Evolutionary conservation across 176 grass and related monocot genomes (phyloP).

Genomic region (Zoysia pacifica): DNA sequence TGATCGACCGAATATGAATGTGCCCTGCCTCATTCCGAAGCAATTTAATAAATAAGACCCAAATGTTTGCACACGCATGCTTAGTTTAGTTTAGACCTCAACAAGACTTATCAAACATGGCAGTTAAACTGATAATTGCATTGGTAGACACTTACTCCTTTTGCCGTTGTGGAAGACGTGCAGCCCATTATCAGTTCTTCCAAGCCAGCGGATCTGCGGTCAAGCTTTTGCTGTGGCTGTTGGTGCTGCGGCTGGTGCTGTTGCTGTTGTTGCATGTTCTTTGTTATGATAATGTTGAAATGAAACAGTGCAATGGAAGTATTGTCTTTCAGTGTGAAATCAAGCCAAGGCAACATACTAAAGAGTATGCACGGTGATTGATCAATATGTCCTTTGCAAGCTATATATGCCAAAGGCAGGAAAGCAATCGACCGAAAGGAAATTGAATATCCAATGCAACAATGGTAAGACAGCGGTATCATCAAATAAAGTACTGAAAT

Average conservation of each 20-base stretch:
- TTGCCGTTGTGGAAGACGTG: constrained; percentile 72
- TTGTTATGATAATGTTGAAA: constrained; percentile 51
- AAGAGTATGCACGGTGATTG: not conserved
- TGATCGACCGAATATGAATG: constrained; percentile 14
- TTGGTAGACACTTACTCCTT: constrained; percentile 76
- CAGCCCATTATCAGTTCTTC: constrained; percentile 97
- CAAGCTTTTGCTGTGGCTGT: constrained; percentile 74
- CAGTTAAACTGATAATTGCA: constrained; percentile 17
- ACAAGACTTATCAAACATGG: not conserved
- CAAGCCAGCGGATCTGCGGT: constrained; percentile 78
- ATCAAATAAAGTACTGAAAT: not conserved
- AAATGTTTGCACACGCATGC: not conserved
- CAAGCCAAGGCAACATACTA: constrained; percentile 16
- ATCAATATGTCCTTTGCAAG: not conserved
- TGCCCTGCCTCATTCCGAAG: not conserved
- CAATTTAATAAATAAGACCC: not conserved
- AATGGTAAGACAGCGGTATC: not conserved
- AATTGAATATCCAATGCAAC: constrained; percentile 23
- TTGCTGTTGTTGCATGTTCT: constrained; percentile 46
- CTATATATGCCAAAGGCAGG: not conserved
- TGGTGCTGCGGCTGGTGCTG: constrained; percentile 45
- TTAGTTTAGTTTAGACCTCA: not conserved
- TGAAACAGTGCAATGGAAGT: constrained; percentile 40
- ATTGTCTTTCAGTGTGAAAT: constrained; percentile 49
- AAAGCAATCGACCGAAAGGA: not conserved